Conservation (phyloP, 768 basidiomycete species). For the Lentinus tigrinus region DNA sequence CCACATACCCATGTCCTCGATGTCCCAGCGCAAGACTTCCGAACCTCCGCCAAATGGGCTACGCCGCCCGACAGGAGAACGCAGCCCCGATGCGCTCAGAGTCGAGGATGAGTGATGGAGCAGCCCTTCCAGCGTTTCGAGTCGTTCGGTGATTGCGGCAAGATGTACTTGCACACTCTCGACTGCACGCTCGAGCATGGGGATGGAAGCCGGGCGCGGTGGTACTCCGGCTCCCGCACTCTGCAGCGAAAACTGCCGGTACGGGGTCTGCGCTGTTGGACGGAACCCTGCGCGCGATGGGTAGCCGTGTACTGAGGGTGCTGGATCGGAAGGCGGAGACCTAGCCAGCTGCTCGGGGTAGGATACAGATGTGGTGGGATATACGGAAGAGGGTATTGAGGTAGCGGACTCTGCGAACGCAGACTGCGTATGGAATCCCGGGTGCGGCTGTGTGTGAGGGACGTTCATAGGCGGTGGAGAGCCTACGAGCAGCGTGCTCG, state of each 20-base stretch:
- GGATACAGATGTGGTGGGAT: conserved; percentile 28
- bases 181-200: conserved; percentile 69
- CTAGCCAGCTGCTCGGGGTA: conserved; percentile 17
- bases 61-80: conserved; percentile 20
- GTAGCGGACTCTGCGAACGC: conserved; percentile 56
- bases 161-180: conserved; percentile 81
- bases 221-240: conserved; percentile 1
- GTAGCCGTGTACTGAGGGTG: conserved; percentile 1
- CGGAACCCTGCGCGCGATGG: conserved; percentile 6
- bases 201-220: conserved; percentile 38
- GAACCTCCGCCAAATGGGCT: conserved; percentile 13
- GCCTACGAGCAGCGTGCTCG: conserved; percentile 53
- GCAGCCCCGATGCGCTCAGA: conserved; percentile 31
- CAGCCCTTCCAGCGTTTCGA: conserved; percentile 50
- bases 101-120: conserved; percentile 29
- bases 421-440: conserved; percentile 69
- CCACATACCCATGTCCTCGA: conserved; percentile 87
- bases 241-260: conserved; percentile 20
- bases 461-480: conserved; percentile 37
- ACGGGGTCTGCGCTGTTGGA: conserved; percentile 16
- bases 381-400: conserved; percentile 37
- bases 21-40: conserved; percentile 47
- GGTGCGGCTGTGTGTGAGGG: conserved; percentile 70
- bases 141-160: conserved; percentile 76
- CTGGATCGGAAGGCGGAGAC: conserved; percentile 14